These are phyloP conservation scores for Calocera viscosa DNA, from an alignment of 768 basidiomycete genomes.

Conservation along the genomic window DNA sequence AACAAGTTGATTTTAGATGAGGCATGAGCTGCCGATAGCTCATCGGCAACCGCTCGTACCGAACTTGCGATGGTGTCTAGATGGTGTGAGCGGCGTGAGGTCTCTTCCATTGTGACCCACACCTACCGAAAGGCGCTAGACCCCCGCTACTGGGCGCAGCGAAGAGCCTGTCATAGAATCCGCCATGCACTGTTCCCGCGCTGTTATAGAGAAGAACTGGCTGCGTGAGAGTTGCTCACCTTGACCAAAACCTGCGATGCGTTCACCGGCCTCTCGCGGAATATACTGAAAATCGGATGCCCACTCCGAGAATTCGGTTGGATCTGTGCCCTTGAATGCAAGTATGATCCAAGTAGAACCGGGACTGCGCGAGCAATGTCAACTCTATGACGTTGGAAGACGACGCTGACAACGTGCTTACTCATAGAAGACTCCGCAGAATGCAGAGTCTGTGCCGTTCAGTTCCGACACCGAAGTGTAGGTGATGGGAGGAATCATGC, in stretches of 20 bases:
- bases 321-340: slow-evolving; percentile 20
- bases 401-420: background rate
- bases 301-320: slow-evolving; percentile 20
- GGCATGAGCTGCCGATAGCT: background rate
- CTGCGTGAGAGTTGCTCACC: background rate
- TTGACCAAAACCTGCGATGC: slow-evolving; percentile 19
- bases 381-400: background rate
- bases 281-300: slow-evolving; percentile 16
- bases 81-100: background rate
- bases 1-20: background rate
- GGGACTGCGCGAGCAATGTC: background rate
- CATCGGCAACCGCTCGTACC: slow-evolving; percentile 11
- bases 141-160: background rate
- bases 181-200: slow-evolving; percentile 12
- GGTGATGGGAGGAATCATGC: slow-evolving; percentile 7
- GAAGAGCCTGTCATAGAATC: slow-evolving; percentile 14
- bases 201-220: background rate
- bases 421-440: slow-evolving; percentile 20
- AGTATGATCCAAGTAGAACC: slow-evolving; percentile 17
- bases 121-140: background rate
- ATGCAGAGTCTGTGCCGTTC: slow-evolving; percentile 16
- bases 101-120: background rate
- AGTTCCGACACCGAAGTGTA: slow-evolving; percentile 18
- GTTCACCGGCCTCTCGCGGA: slow-evolving; percentile 8
- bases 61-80: slow-evolving; percentile 15